Evolutionary conservation across 192 early-diverging fungal species (phyloP), one percentile per base, ranked within the genome.

Genomic region (Helicostylum pulchrum): DNA sequence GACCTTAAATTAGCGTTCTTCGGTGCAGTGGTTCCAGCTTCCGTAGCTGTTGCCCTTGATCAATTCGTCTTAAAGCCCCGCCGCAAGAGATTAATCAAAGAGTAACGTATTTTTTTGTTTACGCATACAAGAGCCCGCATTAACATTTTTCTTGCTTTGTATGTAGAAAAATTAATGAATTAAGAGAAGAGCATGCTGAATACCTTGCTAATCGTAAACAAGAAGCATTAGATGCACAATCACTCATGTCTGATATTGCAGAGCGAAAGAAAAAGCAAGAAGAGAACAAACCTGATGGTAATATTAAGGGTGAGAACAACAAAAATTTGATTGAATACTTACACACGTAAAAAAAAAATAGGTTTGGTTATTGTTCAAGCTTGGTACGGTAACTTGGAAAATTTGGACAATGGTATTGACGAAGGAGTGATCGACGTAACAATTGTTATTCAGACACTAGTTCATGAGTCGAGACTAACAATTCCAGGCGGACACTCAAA

Each of bases 361-460:
- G 74, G 90, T 1, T 68, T 99, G 58, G 83, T 96, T 20, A 89
- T 99, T 71, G 76, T 95, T 23, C 78, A 84, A 53, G 97, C 95
- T 32, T 65, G 86, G 43, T 99, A 98, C 65, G 97, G 97, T 59
- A 87, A 94, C 71, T 73, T 98, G 32, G 97, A 95, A 56, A 87
- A 94, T 72, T 73, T 98, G 32, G 76, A 75, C 23, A 70, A 53
- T 7, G 60, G 60, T 2, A 42, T 60, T 0, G 72, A 54, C 56
- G 67, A 68, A 45, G 50, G 70, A 19, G 66, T 76, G 32, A 77
- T 88, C 17, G 97, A 99, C 77, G 96, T 97, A 3, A 93, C 93
- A 4, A 69, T 93, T 34, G 83, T 92, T 36, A 77, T 98, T 5
- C 94, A 97, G 58, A 82, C 87, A 4, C 75, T 98, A 36, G 91